A percentile compares a stretch with the other conserved stretches of the same genome.
These are phyloP conservation scores for Leishmania tropica DNA, from an alignment of 208 protist genomes.

Conservation along the genomic window DNA sequence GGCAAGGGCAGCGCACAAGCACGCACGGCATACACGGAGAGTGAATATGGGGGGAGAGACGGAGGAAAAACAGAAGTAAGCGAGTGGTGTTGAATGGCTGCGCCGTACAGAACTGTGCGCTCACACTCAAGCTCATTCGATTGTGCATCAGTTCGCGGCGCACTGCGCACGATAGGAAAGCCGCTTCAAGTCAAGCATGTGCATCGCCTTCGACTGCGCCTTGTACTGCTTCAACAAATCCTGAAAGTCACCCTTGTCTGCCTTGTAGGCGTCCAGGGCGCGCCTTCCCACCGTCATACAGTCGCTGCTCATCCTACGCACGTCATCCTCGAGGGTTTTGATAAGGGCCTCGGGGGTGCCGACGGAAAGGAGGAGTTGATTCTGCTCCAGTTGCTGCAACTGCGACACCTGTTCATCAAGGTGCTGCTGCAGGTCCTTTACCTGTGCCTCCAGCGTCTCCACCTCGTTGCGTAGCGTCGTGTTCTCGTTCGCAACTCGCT, in stretches of 20 bases:
- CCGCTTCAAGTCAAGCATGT: constrained; percentile 77
- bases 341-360: constrained; percentile 67
- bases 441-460: constrained; percentile 51
- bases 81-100: not conserved
- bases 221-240: constrained; percentile 59
- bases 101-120: not conserved
- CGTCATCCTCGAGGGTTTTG: constrained; percentile 66
- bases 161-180: constrained; percentile 45
- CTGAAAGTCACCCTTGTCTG: constrained; percentile 55
- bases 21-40: not conserved
- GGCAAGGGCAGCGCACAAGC: not conserved
- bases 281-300: constrained; percentile 36
- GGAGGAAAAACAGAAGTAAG: not conserved
- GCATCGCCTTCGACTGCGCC: constrained; percentile 54
- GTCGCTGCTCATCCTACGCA: constrained; percentile 42
- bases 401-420: constrained; percentile 54
- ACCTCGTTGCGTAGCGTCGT: constrained; percentile 48
- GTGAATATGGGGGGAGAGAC: not conserved
- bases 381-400: constrained; percentile 46
- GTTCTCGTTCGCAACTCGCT: constrained; percentile 62
- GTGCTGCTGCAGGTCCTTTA: constrained; percentile 46
- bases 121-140: not conserved
- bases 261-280: constrained; percentile 46
- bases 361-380: constrained; percentile 54
- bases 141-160: constrained; percentile 4